These are phyloP conservation scores for Irpex lacteus DNA, from an alignment of 1,284 basidiomycete genomes.

Conservation along the genomic window DNA sequence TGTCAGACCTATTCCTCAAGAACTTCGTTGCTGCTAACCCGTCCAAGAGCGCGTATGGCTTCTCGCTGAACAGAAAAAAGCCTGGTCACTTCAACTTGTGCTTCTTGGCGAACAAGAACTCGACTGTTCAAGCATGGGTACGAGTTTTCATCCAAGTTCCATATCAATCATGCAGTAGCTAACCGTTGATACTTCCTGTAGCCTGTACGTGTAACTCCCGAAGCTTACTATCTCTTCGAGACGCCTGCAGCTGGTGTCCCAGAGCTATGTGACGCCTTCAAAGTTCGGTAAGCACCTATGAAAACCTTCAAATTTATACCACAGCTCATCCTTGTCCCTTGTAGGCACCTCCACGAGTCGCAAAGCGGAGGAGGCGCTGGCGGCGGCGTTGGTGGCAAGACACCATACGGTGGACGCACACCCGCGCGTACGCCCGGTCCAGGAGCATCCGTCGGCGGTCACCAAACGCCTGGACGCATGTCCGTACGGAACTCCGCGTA, in stretches of 20 bases:
- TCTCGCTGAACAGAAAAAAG: slow-evolving; percentile 85
- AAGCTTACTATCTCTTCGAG: slow-evolving; percentile 87
- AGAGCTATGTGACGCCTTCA: slow-evolving; percentile 94
- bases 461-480: slow-evolving; percentile 71
- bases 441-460: slow-evolving; percentile 36
- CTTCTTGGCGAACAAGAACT: slow-evolving; percentile 91
- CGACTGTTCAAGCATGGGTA: slow-evolving; percentile 92
- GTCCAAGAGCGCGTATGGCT: slow-evolving; percentile 93
- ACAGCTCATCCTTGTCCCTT: slow-evolving; percentile 16
- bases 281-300: slow-evolving; percentile 63
- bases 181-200: slow-evolving; percentile 31
- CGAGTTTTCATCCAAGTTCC: slow-evolving; percentile 39
- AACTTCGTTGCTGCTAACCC: slow-evolving; percentile 93
- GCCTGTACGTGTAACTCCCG: slow-evolving; percentile 88
- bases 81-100: slow-evolving; percentile 94
- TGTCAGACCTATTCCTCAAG: slow-evolving; percentile 80
- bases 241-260: slow-evolving; percentile 87
- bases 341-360: slow-evolving; percentile 76
- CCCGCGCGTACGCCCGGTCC: slow-evolving; percentile 60
- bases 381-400: slow-evolving; percentile 65
- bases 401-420: slow-evolving; percentile 78
- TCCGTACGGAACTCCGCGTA: slow-evolving; percentile 60
- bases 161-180: background rate
- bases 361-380: slow-evolving; percentile 60
- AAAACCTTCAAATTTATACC: background rate